Evolutionary conservation across 495 filamentous ascomycete genomes (phyloP), one percentile per base, ranked within the genome.

Genomic region (Daldinia concentrica): DNA sequence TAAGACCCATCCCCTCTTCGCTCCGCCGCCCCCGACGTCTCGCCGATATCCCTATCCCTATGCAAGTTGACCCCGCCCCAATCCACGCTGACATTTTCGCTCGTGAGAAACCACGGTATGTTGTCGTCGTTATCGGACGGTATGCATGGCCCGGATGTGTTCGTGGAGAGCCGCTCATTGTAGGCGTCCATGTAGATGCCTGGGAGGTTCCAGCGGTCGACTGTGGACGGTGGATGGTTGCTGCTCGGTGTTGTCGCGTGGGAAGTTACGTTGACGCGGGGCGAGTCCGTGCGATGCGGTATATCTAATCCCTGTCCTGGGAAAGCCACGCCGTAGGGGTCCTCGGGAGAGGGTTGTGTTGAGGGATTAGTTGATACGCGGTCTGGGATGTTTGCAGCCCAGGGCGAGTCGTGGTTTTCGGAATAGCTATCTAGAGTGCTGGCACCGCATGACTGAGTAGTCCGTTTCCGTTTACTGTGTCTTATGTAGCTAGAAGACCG

Each of bases 401-500:
- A 63, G 14, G 58, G 34, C 5, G 61, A 27, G 15, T 39, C 58
- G 58, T 41, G 7, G 24, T 2, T 14, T 12, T 62, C 71, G 27
- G 62, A 39, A 39, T 30, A 29, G 26, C 30, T 63, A 30, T 64
- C 52, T 26, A 55, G 0, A 8, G 62, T 64, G 17, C 57, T 34
- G 6, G 61, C 27, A 6, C 32, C 71, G 34, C 3, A 3, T 5
- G 59, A 36, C 8, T 30, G 62, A 11, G 66, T 54, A 0, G 26
- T 37, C 22, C 71, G 71, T 30, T 60, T 74, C 3, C 71, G 71
- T 22, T 74, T 74, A 27, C 39, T 50, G 1, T 24, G 60, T 15
- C 62, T 29, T 17, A 6, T 34, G 6, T 24, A 27, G 2, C 54
- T 12, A 19, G 26, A n/a, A 14, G 69, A n/a, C 29, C 29, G 37